These are phyloP conservation scores for Eucalyptus erythrocorys DNA, from an alignment of 345 rosid species.

Conservation along the genomic window DNA sequence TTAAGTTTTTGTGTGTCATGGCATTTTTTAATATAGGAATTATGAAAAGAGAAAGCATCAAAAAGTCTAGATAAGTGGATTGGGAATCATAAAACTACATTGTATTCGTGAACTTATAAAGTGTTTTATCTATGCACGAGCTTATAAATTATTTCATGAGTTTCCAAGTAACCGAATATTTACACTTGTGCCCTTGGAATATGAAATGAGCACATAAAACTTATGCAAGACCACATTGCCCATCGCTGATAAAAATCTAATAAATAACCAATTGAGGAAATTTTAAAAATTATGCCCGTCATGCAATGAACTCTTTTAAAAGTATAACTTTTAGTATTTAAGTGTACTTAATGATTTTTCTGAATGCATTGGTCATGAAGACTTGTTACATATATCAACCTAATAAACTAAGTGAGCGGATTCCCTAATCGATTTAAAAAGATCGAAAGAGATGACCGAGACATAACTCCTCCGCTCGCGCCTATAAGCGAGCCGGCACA, in stretches of 20 bases:
- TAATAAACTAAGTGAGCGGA: neutral
- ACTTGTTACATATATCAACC: neutral
- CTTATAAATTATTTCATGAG: neutral
- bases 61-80: neutral
- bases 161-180: neutral
- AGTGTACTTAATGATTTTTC: neutral
- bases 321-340: neutral
- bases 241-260: neutral
- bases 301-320: neutral
- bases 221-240: neutral
- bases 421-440: neutral
- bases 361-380: neutral
- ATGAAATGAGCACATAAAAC: neutral
- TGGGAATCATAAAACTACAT: neutral
- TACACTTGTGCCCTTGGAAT: neutral
- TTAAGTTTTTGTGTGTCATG: neutral
- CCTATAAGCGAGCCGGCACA: neutral
- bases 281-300: neutral
- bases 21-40: neutral
- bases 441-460: neutral
- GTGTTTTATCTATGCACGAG: too few relatives aligned
- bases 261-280: neutral
- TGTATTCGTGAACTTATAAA: neutral
- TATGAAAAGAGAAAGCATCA: neutral
- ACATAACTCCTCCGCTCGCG: neutral